phyloP scores from a whole-genome alignment of 148 eudicot genomes.

The Silene conica region DNA sequence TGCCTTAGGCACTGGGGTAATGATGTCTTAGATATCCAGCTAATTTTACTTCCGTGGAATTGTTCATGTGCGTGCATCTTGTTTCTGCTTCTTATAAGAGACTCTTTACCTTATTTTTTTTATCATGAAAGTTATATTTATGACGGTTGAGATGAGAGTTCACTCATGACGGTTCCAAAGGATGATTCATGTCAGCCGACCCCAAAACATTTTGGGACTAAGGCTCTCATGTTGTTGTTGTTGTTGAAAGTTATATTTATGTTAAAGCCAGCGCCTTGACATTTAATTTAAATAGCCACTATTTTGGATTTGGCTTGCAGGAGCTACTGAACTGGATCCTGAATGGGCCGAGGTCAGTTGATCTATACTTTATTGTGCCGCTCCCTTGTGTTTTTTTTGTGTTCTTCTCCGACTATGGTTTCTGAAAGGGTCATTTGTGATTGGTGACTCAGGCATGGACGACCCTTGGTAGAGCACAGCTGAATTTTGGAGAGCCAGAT shows the following conservation, averaged over 20 bases:
- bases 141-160: too few species aligned
- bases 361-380: not conserved
- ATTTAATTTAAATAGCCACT: not conserved
- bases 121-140: not conserved
- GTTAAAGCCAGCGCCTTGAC: too few species aligned
- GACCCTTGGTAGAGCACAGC: slow-evolving; percentile 84
- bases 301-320: slow-evolving; percentile 36
- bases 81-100: not conserved
- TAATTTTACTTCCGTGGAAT: not conserved
- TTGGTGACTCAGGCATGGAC: slow-evolving; percentile 59
- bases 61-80: not conserved
- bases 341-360: slow-evolving; percentile 74
- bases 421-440: not conserved
- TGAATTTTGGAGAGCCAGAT: slow-evolving; percentile 92
- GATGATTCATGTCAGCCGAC: too few species aligned
- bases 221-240: too few species aligned
- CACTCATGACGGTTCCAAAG: too few species aligned
- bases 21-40: not conserved
- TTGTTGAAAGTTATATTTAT: not conserved
- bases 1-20: not conserved
- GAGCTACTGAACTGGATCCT: slow-evolving; percentile 73
- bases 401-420: not conserved
- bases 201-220: too few species aligned
- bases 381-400: not conserved
- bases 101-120: not conserved